Conservation (phyloP, 2,329 filamentous ascomycete genomes). For the Epichloe coenophiala region DNA sequence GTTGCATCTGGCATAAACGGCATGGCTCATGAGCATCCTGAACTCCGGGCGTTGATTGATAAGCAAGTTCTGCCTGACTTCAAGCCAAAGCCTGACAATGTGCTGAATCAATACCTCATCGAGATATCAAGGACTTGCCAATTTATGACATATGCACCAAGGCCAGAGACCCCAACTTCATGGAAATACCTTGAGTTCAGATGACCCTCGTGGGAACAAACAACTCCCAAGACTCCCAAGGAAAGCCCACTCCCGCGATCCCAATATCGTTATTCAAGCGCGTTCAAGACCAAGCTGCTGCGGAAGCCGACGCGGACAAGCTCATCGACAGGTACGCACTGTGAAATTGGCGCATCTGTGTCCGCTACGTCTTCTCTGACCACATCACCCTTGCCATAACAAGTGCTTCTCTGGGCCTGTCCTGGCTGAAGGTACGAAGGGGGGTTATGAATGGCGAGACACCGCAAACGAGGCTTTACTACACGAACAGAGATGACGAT, state of each 20-base stretch:
- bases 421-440: too few relatives aligned
- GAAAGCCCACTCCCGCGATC: not conserved
- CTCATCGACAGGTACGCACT: not conserved
- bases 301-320: not conserved
- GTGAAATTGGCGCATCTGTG: too few relatives aligned
- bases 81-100: constrained; percentile 16
- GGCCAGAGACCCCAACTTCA: constrained; percentile 17
- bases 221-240: too few relatives aligned
- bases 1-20: constrained; percentile 11
- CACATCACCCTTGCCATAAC: too few relatives aligned
- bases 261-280: not conserved
- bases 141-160: constrained; percentile 27
- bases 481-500: too few relatives aligned
- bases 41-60: constrained; percentile 6
- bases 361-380: too few relatives aligned
- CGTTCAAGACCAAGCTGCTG: not conserved
- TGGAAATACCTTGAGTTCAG: not conserved
- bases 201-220: too few relatives aligned
- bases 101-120: constrained; percentile 13
- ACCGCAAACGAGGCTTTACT: too few relatives aligned
- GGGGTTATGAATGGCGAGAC: too few relatives aligned
- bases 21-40: constrained; percentile 10
- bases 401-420: too few relatives aligned
- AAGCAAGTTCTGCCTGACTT: constrained; percentile 9
- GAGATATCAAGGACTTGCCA: constrained; percentile 14